These are phyloP conservation scores for Paramecium sexaurelia DNA, from an alignment of 73 alveolate species.

Conservation along the genomic window DNA sequence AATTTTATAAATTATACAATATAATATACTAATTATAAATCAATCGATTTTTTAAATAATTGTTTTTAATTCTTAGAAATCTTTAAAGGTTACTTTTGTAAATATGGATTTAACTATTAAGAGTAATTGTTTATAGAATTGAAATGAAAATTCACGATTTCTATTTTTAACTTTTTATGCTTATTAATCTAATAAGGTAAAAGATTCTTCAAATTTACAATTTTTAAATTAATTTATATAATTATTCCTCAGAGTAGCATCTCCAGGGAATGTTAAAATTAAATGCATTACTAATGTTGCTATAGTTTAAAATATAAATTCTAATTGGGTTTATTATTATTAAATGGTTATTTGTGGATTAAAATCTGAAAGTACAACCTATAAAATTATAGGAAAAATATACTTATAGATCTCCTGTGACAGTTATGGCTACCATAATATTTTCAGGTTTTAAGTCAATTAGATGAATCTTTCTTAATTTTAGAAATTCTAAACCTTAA, in stretches of 20 bases:
- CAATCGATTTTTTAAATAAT: not conserved
- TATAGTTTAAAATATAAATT: not conserved
- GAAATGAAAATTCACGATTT: not conserved
- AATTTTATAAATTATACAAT: not conserved
- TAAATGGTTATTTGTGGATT: not conserved
- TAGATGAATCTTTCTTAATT: not conserved
- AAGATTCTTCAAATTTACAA: not conserved
- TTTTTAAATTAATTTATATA: not conserved
- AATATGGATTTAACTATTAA: not conserved
- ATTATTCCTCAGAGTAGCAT: not conserved
- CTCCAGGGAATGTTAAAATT: conserved; percentile 46
- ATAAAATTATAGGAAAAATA: not conserved
- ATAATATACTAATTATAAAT: not conserved
- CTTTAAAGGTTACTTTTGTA: not conserved
- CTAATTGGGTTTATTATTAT: not conserved
- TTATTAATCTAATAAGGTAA: not conserved
- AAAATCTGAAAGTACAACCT: conserved; percentile 8
- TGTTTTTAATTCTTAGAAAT: not conserved
- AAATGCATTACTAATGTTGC: not conserved
- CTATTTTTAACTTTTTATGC: not conserved
- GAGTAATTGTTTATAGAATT: not conserved
- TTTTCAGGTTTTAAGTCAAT: conserved; percentile 29
- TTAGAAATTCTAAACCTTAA: not conserved
- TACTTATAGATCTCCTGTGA: conserved; percentile 15
- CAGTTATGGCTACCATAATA: conserved; percentile 2